Base-by-base conservation (phyloP, 1,284 basidiomycete genomes). In the Somion occarium region DNA sequence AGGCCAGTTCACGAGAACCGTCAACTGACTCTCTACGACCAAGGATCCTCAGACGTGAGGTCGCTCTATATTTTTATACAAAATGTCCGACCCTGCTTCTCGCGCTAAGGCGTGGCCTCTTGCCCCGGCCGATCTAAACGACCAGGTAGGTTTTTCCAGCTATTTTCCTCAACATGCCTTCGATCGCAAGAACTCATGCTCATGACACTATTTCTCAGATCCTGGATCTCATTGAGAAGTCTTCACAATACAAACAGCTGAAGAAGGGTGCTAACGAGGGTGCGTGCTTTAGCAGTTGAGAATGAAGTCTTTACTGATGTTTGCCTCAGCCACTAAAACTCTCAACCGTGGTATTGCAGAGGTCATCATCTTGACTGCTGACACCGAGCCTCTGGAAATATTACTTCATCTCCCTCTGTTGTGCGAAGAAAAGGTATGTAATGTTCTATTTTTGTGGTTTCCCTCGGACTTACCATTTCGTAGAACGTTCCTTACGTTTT, bases 211-310 rank as follows among this genome's bases (percentile, higher is more conserved):
- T 38, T 19, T 12, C 46, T 11, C 63, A 94, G 92, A 93, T 95
- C 64, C 78, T 96, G 53, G 93, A 95, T 62, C 76, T 95, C 53
- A 85, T 93, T 34, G 89, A 93, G 72, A 90, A 94, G 72, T 91
- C 91, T 44, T 79, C 83, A 34, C 88, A 93, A 69, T 96, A 95
- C 78, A 95, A 96, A 74, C 93, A 98, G 73, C 76, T 99, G 49
- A 99, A 98, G 78, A 99, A 99, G 78, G 96, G 96, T 58, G 93
- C 93, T 39, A 97, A 97, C 69, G 93, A 97, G 80, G 88, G 90
- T 89, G 46, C 34, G 76, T 56, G n/a, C n/a, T n/a, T n/a, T n/a
- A 18, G 25, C 25, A 46, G 7, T 5, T 19, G 19, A 7, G 15
- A 34, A 34, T 34, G 7, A 7, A 34, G 30, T 45, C 9, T 26